Base-by-base conservation (phyloP, 2,329 filamentous ascomycete genomes). In the Rachicladosporium sp. region DNA sequence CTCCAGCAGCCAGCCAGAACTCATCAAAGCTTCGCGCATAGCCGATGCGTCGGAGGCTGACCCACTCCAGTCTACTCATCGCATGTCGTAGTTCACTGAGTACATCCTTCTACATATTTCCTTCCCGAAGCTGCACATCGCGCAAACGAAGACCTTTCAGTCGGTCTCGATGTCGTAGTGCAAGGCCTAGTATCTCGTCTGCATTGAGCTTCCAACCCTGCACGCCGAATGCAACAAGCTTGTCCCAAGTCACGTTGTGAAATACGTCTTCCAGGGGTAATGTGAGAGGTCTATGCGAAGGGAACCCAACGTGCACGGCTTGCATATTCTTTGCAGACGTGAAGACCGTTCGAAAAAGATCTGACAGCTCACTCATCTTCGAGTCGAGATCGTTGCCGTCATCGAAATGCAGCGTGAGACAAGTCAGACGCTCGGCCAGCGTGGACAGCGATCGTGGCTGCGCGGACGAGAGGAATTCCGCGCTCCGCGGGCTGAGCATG, bases 301-400 rank as follows among this genome's bases (percentile, higher is more conserved):
- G 73, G 47, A 81, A 82, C 3, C 78, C 76, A 29, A 82, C 65
- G 49, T 82, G 76, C 11, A 82, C 62, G 12, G 74, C 70, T 43
- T 73, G 68, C 50, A 82, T 70, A 43, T 76, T 76, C 38, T 65
- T 68, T 4, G 78, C 74, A 7, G 71, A 67, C 3, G 57, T 62
- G 49, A 82, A 79, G 15, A 81, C 66, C 4, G 64, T 66, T 33
- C 66, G 64, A 46, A 80, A 80, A 6, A 76, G 61, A 3, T 56
- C 55, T 3, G 76, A 77, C 0, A 82, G 61, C 43, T 72, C 67
- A 12, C 62, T 60, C 62, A 80, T 76, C 42, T 71, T 70, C 23
- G 65, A 60, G 45, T 76, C 72, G 10, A 80, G 62, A 48, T 78
- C 69, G 3, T 60, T 60, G 15, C 66, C 65, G 35, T 76, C 73